These are phyloP conservation scores for Tetrahymena thermophila DNA, from an alignment of 73 alveolate genomes.

Conservation along the genomic window DNA sequence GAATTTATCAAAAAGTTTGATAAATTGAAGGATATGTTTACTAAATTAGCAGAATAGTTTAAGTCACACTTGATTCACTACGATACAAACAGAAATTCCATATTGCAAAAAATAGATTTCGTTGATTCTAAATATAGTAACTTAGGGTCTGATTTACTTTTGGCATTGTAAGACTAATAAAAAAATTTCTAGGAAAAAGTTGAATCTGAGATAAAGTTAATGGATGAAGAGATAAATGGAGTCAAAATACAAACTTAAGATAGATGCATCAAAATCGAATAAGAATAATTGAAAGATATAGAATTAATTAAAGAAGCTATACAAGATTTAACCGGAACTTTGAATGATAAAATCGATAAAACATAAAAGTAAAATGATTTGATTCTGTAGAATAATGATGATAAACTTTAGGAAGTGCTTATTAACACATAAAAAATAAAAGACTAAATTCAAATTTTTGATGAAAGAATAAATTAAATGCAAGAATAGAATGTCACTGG, in stretches of 20 bases:
- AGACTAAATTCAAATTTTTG: neutral
- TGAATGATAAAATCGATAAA: neutral
- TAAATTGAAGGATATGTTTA: slow-evolving; percentile 19
- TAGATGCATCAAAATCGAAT: slow-evolving; percentile 13
- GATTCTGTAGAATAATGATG: neutral
- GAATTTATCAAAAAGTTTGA: slow-evolving; percentile 15
- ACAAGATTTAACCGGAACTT: neutral
- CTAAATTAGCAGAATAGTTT: slow-evolving; percentile 21
- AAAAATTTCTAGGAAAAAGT: slow-evolving; percentile 11
- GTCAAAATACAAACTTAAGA: neutral
- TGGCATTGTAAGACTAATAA: neutral
- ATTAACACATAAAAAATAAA: neutral
- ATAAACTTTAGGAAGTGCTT: neutral
- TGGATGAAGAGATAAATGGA: neutral
- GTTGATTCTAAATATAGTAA: slow-evolving; percentile 10
- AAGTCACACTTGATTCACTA: slow-evolving; percentile 1
- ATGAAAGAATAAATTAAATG: neutral
- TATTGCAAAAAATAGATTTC: neutral
- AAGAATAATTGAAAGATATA: slow-evolving; percentile 7
- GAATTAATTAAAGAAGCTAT: slow-evolving; percentile 15
- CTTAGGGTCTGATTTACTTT: slow-evolving; percentile 3
- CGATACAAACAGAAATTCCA: slow-evolving; percentile 2
- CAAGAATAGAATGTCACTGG: neutral
- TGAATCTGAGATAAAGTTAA: neutral
- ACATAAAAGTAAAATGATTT: neutral